Percentiles rank a stretch among this genome's conserved stretches.
Evolutionary conservation across 495 filamentous ascomycete genomes (phyloP).

Genomic region (Trichoderma orchidacearum): DNA sequence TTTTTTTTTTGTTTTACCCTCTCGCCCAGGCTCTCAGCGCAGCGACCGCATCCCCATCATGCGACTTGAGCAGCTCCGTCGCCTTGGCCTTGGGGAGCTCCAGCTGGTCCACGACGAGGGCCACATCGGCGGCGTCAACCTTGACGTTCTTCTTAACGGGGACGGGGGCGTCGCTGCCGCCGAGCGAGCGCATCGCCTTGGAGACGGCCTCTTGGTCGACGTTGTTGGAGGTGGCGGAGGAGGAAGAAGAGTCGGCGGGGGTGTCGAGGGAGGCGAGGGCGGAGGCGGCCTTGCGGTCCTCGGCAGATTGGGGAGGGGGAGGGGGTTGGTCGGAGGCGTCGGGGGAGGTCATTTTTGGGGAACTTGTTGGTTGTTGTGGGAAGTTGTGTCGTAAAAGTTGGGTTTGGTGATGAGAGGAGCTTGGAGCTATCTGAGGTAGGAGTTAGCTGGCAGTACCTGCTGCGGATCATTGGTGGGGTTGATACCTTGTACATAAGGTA

Average conservation of each 20-base stretch:
- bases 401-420: background rate
- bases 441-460: too few relatives aligned
- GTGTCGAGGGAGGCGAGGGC: constrained; percentile 67
- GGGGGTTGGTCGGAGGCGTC: constrained; percentile 48
- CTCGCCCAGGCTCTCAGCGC: constrained; percentile 45
- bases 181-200: constrained; percentile 66
- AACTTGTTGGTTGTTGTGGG: constrained; percentile 26
- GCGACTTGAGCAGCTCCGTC: constrained; percentile 65
- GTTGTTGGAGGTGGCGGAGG: constrained; percentile 27
- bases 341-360: constrained; percentile 37
- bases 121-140: constrained; percentile 18
- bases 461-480: too few relatives aligned
- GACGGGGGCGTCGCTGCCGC: constrained; percentile 16
- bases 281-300: constrained; percentile 84
- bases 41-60: constrained; percentile 62
- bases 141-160: constrained; percentile 30
- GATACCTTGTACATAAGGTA: too few relatives aligned
- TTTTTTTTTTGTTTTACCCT: background rate
- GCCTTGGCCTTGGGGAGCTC: constrained; percentile 69
- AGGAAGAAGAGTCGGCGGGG: constrained; percentile 41
- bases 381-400: background rate
- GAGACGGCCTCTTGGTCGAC: constrained; percentile 73
- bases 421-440: too few relatives aligned
- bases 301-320: constrained; percentile 54
- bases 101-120: constrained; percentile 55